These are phyloP conservation scores for Euphrasia arctica DNA, from an alignment of 305 asterid species.

Conservation along the genomic window DNA sequence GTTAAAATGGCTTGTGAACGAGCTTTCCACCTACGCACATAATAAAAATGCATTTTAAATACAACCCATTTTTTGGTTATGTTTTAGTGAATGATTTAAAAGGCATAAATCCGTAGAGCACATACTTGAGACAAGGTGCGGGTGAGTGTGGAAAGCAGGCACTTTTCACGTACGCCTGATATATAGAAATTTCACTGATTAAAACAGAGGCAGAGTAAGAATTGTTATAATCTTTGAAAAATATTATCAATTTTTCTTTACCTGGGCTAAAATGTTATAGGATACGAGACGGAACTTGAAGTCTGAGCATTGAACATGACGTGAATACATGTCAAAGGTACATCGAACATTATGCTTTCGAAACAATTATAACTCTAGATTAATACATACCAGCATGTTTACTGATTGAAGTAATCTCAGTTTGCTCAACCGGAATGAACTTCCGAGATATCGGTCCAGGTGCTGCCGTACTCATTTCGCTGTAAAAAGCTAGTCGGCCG, in stretches of 20 bases:
- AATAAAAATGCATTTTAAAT: conserved; percentile 8
- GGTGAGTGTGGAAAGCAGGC: conserved; percentile 80
- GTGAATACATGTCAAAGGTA: conserved; percentile 6
- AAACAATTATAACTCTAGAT: background rate
- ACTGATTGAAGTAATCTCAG: conserved; percentile 51
- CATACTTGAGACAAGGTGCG: conserved; percentile 71
- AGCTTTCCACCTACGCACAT: conserved; percentile 76
- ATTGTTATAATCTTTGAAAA: background rate
- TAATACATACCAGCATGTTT: conserved; percentile 48
- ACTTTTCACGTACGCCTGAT: conserved; percentile 80
- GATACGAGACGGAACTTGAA: conserved; percentile 74
- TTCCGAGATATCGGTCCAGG: conserved; percentile 55
- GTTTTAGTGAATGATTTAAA: conserved; percentile 3
- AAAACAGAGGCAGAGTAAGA: background rate
- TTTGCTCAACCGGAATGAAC: conserved; percentile 74
- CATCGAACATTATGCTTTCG: background rate
- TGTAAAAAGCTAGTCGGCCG: conserved; percentile 44
- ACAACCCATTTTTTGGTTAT: background rate
- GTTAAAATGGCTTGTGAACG: conserved; percentile 72
- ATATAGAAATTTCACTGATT: background rate
- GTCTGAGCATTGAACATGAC: conserved; percentile 43
- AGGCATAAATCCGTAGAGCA: conserved; percentile 9
- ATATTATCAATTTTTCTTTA: conserved; percentile 19
- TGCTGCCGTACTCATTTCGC: conserved; percentile 51
- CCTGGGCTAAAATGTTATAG: conserved; percentile 92